Evolutionary conservation across 371 early-diverging fungal species (phyloP), one percentile per base, ranked within the genome.

Genomic region (Rhizopus microsporus): DNA sequence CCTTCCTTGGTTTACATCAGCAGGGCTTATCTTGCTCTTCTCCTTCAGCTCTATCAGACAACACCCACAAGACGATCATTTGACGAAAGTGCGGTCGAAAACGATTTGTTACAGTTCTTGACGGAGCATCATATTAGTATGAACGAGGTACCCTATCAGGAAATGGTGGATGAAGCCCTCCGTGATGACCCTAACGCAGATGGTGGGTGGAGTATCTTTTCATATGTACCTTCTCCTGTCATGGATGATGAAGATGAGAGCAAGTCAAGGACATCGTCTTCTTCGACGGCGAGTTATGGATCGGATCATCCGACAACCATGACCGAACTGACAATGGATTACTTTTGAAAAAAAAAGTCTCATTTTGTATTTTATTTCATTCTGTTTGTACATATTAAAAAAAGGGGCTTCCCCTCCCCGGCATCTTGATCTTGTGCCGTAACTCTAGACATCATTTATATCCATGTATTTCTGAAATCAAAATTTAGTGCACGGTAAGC

Each of bases 41-140:
- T 74, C 42, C 44, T 70, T 13, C 54, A 59, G 7, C 35, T 74
- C 2, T 74, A 74, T 42, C 70, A 68, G 49, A 63, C 51, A 37
- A 70, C 74, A 54, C 74, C 74, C 6, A 68, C 71, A 12, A 57
- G 55, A 51, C 40, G 39, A 33, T 67, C 74, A 0, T 65, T 70
- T 60, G 65, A 65, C 48, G 65, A 60, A 58, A 74, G 74, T 37
- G 55, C 57, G 30, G 16, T 74, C 30, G 74, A 67, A 30, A 68
- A 67, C 10, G 61, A 62, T 16, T 44, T 74, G 5, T 10, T 66
- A 3, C 13, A 35, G 6, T 63, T 68, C 10, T 43, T 72, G 16
- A 30, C 50, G 13, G 46, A 17, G 0, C 38, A 67, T 46, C 54
- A 62, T 31, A 67, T 63, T 34, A 44, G 42, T 16, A 12, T 38